Evolutionary conservation across 2,329 filamentous ascomycete species (phyloP).

Genomic region (Ophiostoma ulmi): DNA sequence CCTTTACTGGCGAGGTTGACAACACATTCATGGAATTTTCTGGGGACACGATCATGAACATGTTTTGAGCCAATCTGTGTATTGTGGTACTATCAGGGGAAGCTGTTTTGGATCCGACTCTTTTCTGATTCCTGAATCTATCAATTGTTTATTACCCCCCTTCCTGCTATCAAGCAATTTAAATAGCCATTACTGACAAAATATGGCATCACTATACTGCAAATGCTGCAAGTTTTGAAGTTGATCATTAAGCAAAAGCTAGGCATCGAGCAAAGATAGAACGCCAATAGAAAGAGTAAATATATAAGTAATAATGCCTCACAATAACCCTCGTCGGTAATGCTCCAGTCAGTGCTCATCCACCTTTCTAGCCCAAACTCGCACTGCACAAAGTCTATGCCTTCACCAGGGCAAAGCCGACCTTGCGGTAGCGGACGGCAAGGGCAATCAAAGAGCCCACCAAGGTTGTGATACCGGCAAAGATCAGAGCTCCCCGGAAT

Average conservation of each 20-base stretch:
- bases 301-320: background rate
- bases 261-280: background rate
- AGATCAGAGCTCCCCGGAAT: conserved; percentile 19
- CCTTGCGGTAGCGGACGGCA: conserved; percentile 19
- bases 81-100: background rate
- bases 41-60: conserved; percentile 11
- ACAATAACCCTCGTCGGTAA: background rate
- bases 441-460: conserved; percentile 14
- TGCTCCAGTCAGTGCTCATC: background rate
- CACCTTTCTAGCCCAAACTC: background rate
- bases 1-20: conserved; percentile 4
- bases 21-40: conserved; percentile 15
- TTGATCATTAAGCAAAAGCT: background rate
- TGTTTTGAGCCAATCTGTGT: conserved; percentile 13
- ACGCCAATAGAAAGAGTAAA: background rate
- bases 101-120: no score
- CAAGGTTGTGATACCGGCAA: conserved; percentile 19
- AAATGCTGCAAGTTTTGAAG: no score
- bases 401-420: conserved; percentile 19
- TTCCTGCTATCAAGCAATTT: no score
- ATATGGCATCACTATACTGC: no score
- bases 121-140: no score
- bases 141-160: no score
- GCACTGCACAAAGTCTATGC: conserved; percentile 11
- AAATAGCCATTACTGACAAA: no score